Percentiles rank a stretch among this genome's conserved stretches.
phyloP scores from a whole-genome alignment of 2,329 filamentous ascomycete species.

The Penicillium decumbens region DNA sequence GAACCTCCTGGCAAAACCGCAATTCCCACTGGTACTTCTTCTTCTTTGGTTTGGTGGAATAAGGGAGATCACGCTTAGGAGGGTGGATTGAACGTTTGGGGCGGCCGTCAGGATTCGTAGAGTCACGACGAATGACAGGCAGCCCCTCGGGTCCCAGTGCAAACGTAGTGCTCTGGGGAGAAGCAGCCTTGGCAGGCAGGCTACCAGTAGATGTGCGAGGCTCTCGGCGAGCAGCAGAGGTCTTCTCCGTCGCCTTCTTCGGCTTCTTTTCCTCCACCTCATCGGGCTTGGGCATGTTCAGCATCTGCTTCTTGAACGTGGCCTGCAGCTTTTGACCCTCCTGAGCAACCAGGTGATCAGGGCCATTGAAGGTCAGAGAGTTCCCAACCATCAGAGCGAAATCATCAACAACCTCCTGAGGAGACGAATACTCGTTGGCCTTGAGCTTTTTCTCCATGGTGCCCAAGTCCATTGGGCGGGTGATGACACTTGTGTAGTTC shows the following conservation, averaged over 20 bases:
- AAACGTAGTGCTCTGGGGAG: constrained; percentile 55
- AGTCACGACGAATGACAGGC: constrained; percentile 80
- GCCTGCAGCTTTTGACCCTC: constrained; percentile 59
- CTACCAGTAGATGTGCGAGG: constrained; percentile 41
- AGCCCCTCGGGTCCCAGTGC: constrained; percentile 72
- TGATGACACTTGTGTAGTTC: constrained; percentile 66
- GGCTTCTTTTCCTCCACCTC: constrained; percentile 60
- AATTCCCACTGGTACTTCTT: constrained; percentile 86
- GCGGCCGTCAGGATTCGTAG: constrained; percentile 69
- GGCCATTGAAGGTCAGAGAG: constrained; percentile 75
- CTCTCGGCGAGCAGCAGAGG: constrained; percentile 47
- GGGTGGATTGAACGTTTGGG: constrained; percentile 93
- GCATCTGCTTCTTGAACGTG: constrained; percentile 58
- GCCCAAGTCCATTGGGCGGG: constrained; percentile 76
- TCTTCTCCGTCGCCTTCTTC: constrained; percentile 43
- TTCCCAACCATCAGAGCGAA: constrained; percentile 76
- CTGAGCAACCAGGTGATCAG: constrained; percentile 66
- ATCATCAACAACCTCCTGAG: constrained; percentile 70
- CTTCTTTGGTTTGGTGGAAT: constrained; percentile 79
- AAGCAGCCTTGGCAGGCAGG: constrained; percentile 33
- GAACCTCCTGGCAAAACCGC: constrained; percentile 78
- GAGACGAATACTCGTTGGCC: constrained; percentile 60
- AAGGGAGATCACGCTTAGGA: constrained; percentile 89
- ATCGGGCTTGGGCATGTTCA: constrained; percentile 54
- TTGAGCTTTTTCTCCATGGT: constrained; percentile 79